A percentile compares a stretch with the other conserved stretches of the same genome.
phyloP scores from a whole-genome alignment of 495 filamentous ascomycete species.

The Daldinia decipiens region DNA sequence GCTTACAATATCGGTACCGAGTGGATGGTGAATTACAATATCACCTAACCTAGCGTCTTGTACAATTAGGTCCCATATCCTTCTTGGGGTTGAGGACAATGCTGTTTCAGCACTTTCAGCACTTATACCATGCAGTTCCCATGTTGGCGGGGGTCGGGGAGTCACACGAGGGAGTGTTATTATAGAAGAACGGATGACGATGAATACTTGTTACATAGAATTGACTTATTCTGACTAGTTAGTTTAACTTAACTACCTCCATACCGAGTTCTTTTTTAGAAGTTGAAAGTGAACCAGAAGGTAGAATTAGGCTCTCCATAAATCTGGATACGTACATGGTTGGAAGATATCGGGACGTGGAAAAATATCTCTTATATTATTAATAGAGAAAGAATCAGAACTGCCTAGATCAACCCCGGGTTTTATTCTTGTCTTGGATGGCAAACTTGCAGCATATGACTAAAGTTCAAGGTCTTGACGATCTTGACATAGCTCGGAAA shows the following conservation, averaged over 20 bases:
- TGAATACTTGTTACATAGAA: conserved; percentile 18
- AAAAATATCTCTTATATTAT: conserved; percentile 9
- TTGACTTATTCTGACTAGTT: conserved; percentile 15
- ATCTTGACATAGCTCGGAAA: not conserved
- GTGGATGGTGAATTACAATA: conserved; percentile 12
- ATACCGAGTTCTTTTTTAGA: not conserved
- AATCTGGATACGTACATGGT: not conserved
- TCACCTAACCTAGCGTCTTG: conserved; percentile 15
- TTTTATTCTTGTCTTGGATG: conserved; percentile 12
- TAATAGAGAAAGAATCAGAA: conserved; percentile 14
- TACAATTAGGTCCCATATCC: conserved; percentile 2
- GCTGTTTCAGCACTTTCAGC: conserved; percentile 17
- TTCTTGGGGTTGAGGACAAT: conserved; percentile 18
- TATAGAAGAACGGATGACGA: conserved; percentile 33
- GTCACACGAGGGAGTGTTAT: not conserved
- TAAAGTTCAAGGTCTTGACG: not conserved
- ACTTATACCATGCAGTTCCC: conserved; percentile 37
- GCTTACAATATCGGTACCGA: not conserved
- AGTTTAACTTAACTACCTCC: conserved; percentile 3
- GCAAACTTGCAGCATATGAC: conserved; percentile 13
- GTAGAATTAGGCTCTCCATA: not conserved
- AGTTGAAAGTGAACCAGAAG: not conserved
- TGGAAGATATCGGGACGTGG: not conserved
- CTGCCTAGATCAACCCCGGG: conserved; percentile 1
- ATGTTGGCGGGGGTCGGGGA: conserved; percentile 14